Conservation (phyloP, 805 yeast species). For the Spathaspora sp. region DNA sequence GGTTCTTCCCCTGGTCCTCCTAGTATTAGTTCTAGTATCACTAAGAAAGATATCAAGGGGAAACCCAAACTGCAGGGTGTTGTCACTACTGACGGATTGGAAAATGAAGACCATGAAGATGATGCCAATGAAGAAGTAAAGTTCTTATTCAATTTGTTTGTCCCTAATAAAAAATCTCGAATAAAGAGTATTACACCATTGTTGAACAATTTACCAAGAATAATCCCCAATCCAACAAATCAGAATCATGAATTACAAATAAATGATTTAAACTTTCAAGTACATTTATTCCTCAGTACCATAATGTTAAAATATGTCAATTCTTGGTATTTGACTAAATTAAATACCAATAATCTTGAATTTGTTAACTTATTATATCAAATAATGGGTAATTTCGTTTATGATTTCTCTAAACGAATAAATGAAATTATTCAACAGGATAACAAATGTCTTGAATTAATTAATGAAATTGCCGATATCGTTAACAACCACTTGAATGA, state of each 20-base stretch:
- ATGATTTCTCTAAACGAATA: conserved; percentile 20
- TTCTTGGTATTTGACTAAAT: conserved; percentile 23
- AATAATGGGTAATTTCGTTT: conserved; percentile 20
- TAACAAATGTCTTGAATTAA: conserved; percentile 12
- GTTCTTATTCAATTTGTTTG: conserved; percentile 29
- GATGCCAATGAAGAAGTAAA: conserved; percentile 28
- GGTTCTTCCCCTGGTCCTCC: background rate
- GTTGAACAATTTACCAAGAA: conserved; percentile 22
- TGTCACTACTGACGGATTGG: conserved; percentile 1
- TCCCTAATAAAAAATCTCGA: conserved; percentile 27
- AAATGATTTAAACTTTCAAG: conserved; percentile 25
- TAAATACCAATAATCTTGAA: conserved; percentile 29
- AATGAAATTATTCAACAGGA: conserved; percentile 2
- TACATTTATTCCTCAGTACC: conserved; percentile 35
- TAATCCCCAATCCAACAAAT: conserved; percentile 17
- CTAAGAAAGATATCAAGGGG: conserved; percentile 1
- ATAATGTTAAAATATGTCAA: conserved; percentile 20
- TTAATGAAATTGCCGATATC: conserved; percentile 21
- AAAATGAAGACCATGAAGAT: conserved; percentile 8
- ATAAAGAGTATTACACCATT: conserved; percentile 28
- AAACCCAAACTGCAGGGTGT: background rate
- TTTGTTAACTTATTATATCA: conserved; percentile 24
- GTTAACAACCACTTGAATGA: conserved; percentile 20
- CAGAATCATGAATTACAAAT: conserved; percentile 5
- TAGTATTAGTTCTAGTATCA: background rate